Conservation (phyloP, 192 early-diverging fungal species). For the Dispira parvispora region DNA sequence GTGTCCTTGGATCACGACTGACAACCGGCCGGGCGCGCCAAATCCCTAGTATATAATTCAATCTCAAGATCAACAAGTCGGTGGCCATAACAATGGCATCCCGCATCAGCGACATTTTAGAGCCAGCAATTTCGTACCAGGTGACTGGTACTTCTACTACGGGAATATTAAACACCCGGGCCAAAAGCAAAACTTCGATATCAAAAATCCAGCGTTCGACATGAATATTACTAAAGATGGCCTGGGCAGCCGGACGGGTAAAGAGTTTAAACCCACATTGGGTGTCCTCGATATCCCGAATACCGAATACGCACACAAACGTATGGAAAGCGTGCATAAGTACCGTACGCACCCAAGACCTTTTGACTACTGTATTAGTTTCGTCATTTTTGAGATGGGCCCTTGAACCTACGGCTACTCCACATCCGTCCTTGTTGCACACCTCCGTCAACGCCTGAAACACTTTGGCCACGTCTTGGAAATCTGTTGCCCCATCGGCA, state of each 20-base stretch:
- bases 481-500: conserved; percentile 87
- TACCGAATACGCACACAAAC: conserved; percentile 71
- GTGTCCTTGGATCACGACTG: too few species aligned
- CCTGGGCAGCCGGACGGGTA: conserved; percentile 51
- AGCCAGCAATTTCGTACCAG: conserved; percentile 95
- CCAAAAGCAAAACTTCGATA: conserved; percentile 83
- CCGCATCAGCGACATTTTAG: conserved; percentile 71
- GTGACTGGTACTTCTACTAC: conserved; percentile 80
- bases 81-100: conserved; percentile 83
- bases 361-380: conserved; percentile 37
- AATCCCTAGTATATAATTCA: conserved; percentile 65
- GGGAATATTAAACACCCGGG: conserved; percentile 46
- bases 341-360: conserved; percentile 81
- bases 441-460: too few species aligned
- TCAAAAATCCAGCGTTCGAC: conserved; percentile 97
- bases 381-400: conserved; percentile 65
- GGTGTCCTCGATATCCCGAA: conserved; percentile 78
- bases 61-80: conserved; percentile 71
- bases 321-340: conserved; percentile 92
- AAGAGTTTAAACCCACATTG: conserved; percentile 98
- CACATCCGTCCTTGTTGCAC: conserved; percentile 28
- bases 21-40: conserved; percentile 35
- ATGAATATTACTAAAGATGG: conserved; percentile 81
- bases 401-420: conserved; percentile 74
- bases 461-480: conserved; percentile 66